phyloP scores from a whole-genome alignment of 108 stramenopile species.

The Cyclotella choctawhatcheeana region DNA sequence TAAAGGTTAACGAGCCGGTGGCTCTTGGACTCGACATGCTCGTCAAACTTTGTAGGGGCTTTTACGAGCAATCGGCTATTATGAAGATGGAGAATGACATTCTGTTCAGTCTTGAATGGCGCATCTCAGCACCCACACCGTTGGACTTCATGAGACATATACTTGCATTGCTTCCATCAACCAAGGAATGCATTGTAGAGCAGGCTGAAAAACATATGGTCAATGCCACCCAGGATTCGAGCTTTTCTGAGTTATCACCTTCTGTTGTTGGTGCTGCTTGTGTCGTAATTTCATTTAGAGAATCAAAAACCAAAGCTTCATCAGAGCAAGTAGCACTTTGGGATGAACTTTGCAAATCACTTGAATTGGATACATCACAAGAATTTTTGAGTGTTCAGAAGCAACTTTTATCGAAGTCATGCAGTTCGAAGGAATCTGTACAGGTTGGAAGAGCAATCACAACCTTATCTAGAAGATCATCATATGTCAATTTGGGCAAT shows the following conservation, averaged over 20 bases:
- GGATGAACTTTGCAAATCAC: conserved; percentile 16
- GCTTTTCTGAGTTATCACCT: conserved; percentile 3
- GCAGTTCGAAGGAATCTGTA: neutral
- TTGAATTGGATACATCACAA: conserved; percentile 14
- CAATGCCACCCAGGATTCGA: conserved; percentile 19
- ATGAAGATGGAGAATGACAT: conserved; percentile 47
- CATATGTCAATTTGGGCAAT: conserved; percentile 1
- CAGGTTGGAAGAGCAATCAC: neutral
- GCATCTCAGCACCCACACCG: conserved; percentile 41
- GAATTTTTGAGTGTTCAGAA: conserved; percentile 9
- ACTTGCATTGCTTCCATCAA: conserved; percentile 27
- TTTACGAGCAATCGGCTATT: conserved; percentile 38
- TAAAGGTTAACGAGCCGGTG: conserved; percentile 72
- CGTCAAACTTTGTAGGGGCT: conserved; percentile 30
- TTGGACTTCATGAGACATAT: conserved; percentile 48
- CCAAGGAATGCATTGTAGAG: neutral
- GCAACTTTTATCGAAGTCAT: conserved; percentile 5
- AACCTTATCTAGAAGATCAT: neutral
- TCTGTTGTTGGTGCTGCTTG: conserved; percentile 31
- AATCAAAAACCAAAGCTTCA: conserved; percentile 3
- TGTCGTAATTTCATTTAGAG: conserved; percentile 15
- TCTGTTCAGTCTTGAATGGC: conserved; percentile 45
- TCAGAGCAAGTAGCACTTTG: conserved; percentile 11
- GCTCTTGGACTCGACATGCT: conserved; percentile 44
- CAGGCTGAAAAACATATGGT: conserved; percentile 21